Conservation (phyloP, 2,329 filamentous ascomycete species). For the Seiridium unicorne region DNA sequence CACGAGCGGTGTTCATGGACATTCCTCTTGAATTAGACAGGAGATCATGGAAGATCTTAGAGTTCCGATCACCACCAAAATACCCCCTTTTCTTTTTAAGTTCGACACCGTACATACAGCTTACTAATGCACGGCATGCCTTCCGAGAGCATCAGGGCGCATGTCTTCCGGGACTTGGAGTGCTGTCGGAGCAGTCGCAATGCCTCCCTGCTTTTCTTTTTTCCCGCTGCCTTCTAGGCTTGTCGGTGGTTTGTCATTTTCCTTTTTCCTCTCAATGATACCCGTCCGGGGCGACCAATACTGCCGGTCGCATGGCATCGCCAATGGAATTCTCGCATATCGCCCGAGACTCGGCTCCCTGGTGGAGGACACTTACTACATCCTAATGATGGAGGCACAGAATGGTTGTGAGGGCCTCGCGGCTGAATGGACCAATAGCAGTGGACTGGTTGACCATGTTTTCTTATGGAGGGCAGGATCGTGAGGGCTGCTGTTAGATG, state of each 20-base stretch:
- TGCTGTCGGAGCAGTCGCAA: neutral
- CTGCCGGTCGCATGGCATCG: neutral
- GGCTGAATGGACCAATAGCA: neutral
- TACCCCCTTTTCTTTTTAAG: neutral
- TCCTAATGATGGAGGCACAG: neutral
- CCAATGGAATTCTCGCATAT: neutral
- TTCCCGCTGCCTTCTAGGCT: neutral
- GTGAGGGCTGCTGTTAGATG: too few relatives aligned
- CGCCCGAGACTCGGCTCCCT: neutral
- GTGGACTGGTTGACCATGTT: neutral
- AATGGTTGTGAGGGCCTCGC: neutral
- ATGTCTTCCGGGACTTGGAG: neutral
- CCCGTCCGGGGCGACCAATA: neutral
- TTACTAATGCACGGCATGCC: neutral
- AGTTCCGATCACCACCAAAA: neutral
- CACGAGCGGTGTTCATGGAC: conserved; percentile 1
- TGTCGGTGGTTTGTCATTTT: neutral
- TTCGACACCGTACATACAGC: neutral
- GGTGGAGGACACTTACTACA: neutral
- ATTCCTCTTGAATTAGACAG: neutral
- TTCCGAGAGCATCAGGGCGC: neutral
- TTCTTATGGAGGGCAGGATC: too few relatives aligned
- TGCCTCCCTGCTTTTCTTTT: neutral
- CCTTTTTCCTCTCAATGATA: neutral
- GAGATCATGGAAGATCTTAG: neutral